Base-by-base conservation (phyloP, 495 filamentous ascomycete species). In the Oleoguttula mirabilis region DNA sequence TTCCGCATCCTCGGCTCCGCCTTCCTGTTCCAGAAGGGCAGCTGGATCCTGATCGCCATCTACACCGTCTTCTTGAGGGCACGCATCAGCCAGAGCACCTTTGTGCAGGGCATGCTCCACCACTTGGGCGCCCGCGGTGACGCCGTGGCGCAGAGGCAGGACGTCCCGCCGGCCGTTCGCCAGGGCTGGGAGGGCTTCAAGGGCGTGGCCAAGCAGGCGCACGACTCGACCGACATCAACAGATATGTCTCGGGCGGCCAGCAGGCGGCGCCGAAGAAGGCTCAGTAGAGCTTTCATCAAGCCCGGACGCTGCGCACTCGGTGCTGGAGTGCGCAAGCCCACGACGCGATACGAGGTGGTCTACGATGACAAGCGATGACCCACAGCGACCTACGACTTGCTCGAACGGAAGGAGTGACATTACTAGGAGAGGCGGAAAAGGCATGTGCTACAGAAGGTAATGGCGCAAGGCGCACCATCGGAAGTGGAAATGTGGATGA, bases 21-120 rank as follows among this genome's bases (percentile, higher is more conserved):
- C 37, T 62, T 96, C 41, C 70, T 87, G 47, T 95, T 95, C 73
- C 75, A 76, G 65, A 82, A 80, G 61, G 80, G 86, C 42, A 87
- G 82, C 58, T 94, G 88, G 84, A 73, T 95, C 58, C 69, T 96
- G 21, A 58, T 96, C 27, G 61, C 69, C 34, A 57, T 90, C 64
- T 98, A 96, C 71, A 81, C 86, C 52, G 72, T 76, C 52, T 98
- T 98, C 76, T 77, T 96, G 60, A 83, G 90, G 39, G 79, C 86
- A 25, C 75, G 90, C 52, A 87, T 79, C 62, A 71, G 84, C 43
- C 92, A 96, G 72, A 94, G 87, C 69, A 72, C 62, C 39, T 95
- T 96, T 55, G 82, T 96, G 21, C 82, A 88, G 66, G 74, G 76
- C 50, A 80, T 84, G 28, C 76, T 96, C 52, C 65, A 69, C 43